Base-by-base conservation (phyloP, 2,329 filamentous ascomycete genomes). In the Pyricularia grisea region DNA sequence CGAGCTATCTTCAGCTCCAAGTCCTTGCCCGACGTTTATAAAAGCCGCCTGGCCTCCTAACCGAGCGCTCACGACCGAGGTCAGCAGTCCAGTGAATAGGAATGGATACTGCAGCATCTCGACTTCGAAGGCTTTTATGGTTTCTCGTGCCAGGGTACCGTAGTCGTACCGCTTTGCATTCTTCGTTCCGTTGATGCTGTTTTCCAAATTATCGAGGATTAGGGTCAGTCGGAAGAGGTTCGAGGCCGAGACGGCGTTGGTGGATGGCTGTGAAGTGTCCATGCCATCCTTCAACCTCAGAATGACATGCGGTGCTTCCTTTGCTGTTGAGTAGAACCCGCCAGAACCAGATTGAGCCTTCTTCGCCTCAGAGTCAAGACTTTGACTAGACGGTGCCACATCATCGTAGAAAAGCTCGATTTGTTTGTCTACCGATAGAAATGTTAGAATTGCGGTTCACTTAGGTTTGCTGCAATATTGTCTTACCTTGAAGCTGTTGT, bases 51-150 rank as follows among this genome's bases (percentile, higher is more conserved):
- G 85, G 2, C 89, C 85, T 0, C 93, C 93, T 3, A 97, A 79
- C 70, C 90, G 87, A 4, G 90, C 87, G 0, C 89, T 87, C 11
- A 97, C 92, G 2, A 98, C 87, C 0, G 86, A 86, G 3, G 88
- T 86, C 74, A 98, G 84, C 73, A 98, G 83, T 4, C 91, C 91
- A 0, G 92, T 90, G 79, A 96, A 98, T 2, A 98, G 84, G 84
- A 95, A 97, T 0, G 95, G 93, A 74, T 98, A 93, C 77, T 98
- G 93, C 75, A 96, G 83, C 73, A 97, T 89, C 80, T 99, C 95
- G 0, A 92, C 90, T 73, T 97, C 92, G 73, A 99, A 99, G 0
- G 93, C 92, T 70, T 88, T 88, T 71, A 94, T 88, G 0, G 93
- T 95, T 72, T 91, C 86, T 67, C 86, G 85, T 0, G 93, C 93